These are phyloP conservation scores for Xylaria telfairii DNA, from an alignment of 495 filamentous ascomycete genomes.

Conservation along the genomic window DNA sequence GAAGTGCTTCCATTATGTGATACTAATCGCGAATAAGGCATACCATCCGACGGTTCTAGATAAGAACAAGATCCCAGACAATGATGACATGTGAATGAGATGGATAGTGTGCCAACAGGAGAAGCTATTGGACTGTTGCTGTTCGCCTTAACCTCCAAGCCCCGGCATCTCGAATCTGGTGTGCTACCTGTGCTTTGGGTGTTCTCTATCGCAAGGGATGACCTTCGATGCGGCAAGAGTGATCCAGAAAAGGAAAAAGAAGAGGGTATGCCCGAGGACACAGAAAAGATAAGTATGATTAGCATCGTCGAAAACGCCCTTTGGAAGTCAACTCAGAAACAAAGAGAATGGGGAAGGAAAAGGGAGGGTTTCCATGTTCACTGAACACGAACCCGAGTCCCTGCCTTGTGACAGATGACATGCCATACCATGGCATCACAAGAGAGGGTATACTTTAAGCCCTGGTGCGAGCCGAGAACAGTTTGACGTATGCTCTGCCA, in stretches of 20 bases:
- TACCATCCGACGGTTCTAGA: neutral
- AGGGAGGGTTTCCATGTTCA: constrained; percentile 6
- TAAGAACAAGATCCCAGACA: neutral
- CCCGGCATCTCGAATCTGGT: neutral
- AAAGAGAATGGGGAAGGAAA: neutral
- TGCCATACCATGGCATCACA: neutral
- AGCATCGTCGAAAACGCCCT: neutral
- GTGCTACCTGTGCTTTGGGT: neutral
- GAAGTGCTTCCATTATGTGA: constrained; percentile 14
- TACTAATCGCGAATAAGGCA: constrained; percentile 3
- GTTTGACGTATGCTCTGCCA: neutral
- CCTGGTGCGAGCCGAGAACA: neutral
- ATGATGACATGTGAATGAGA: neutral
- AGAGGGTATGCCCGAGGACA: neutral
- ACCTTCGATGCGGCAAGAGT: neutral
- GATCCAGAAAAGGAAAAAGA: neutral
- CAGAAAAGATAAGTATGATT: neutral
- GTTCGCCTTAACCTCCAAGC: constrained; percentile 1
- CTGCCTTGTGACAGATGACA: neutral
- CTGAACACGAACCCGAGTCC: constrained; percentile 9
- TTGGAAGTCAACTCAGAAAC: neutral
- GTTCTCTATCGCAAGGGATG: neutral
- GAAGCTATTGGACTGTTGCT: neutral
- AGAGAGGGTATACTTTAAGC: neutral
- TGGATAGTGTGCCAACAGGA: neutral